Evolutionary conservation across 2,329 filamentous ascomycete species (phyloP).

Genomic region (Epichloe aotearoae): DNA sequence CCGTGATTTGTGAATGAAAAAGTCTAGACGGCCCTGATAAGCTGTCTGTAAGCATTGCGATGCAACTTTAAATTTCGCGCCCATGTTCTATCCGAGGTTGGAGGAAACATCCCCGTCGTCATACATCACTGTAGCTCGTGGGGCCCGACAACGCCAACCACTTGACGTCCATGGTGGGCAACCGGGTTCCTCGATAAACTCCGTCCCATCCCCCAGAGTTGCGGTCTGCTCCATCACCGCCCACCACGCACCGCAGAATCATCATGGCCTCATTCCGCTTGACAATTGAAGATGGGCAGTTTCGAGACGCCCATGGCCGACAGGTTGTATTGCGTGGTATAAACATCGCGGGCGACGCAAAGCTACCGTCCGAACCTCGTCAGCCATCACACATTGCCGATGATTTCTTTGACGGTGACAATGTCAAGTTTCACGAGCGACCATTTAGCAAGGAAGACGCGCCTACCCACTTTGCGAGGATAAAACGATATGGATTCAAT

Average conservation of each 20-base stretch:
- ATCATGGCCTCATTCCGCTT: conserved; percentile 64
- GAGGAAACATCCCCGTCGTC: too few species aligned
- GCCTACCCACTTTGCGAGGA: conserved; percentile 68
- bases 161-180: background rate
- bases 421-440: conserved; percentile 74
- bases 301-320: conserved; percentile 68
- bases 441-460: conserved; percentile 78
- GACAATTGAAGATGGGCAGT: conserved; percentile 71
- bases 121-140: too few species aligned
- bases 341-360: conserved; percentile 83
- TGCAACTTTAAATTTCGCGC: too few species aligned
- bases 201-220: background rate
- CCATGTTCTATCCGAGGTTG: too few species aligned
- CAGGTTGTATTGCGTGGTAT: conserved; percentile 86
- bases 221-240: background rate
- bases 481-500: conserved; percentile 89
- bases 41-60: too few species aligned
- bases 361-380: conserved; percentile 71
- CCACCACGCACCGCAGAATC: background rate
- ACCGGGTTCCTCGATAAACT: background rate
- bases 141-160: background rate
- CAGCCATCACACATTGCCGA: conserved; percentile 66
- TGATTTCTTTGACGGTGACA: conserved; percentile 84
- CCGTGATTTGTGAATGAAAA: background rate
- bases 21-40: too few species aligned